Evolutionary conservation across 371 early-diverging fungal genomes (phyloP), one percentile per base, ranked within the genome.

Genomic region (Mortierella sp.): DNA sequence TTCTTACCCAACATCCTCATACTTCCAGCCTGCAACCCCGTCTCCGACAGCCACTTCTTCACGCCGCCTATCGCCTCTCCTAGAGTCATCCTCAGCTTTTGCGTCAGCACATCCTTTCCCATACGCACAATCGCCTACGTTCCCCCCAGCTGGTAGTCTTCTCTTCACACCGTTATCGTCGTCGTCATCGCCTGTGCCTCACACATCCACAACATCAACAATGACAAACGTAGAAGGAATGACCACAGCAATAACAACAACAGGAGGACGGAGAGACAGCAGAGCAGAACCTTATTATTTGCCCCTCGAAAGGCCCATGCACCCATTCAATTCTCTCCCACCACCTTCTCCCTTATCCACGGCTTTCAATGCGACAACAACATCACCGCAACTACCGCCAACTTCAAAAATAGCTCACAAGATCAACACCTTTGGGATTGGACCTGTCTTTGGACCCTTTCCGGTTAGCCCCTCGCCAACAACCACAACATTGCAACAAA

Each of bases 391-490:
- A 16, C 63, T 4, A 32, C 32, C 56, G 27, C 21, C 35, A 14
- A 60, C 29, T 14, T 46, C 48, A 11, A 32, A 35, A 18, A 68
- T 10, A 68, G 68, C 68, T 41, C 68, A 68, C 68, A 68, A 68
- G 41, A 41, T 68, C 68, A 68, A 68, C 24, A 68, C 68, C 24
- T 68, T 68, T 68, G 68, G 68, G 21, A 68, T 68, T 68, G 68
- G 68, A 2, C 68, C 68, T 10, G 38, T 68, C 24, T 68, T 38
- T 41, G 68, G 68, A 21, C 68, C 68, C 41, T 68, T 68, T 68
- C 68, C 68, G 7, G 68, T 41, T 41, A 68, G 68, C 10, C 41
- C 41, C 51, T 51, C 51, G 6, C 51, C 51, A 3, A 51, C 51
- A 51, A 51, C 51, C 38, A 35, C 63, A 21, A 60, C 56, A 41